phyloP scores from a whole-genome alignment of 2,329 filamentous ascomycete species.

The Pseudogymnoascus sp. region DNA sequence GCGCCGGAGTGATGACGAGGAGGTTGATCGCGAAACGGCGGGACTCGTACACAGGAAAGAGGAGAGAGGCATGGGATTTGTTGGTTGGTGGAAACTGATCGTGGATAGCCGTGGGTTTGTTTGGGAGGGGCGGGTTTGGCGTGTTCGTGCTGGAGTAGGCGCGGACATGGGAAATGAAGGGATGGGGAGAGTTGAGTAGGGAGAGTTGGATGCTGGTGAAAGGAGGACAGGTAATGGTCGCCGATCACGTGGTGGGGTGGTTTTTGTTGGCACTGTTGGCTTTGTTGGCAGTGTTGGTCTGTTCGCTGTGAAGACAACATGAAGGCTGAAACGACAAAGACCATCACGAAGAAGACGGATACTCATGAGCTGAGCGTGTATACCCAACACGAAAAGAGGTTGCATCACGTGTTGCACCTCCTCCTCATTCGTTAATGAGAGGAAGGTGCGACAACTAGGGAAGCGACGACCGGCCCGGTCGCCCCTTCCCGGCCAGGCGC shows the following conservation, averaged over 20 bases:
- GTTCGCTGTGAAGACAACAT: not conserved
- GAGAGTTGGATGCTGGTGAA: not conserved
- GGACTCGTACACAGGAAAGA: not conserved
- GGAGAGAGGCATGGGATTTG: not conserved
- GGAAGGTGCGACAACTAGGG: no score
- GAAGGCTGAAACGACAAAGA: not conserved
- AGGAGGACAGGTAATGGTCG: not conserved
- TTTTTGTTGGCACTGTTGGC: not conserved
- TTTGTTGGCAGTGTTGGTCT: not conserved
- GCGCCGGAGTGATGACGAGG: not conserved
- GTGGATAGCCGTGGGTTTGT: not conserved
- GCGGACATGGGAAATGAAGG: conserved; percentile 4
- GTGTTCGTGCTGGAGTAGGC: not conserved
- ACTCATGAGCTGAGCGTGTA: not conserved
- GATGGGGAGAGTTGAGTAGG: not conserved
- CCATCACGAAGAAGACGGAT: not conserved
- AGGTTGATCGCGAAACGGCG: not conserved
- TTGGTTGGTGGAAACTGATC: not conserved
- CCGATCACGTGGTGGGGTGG: not conserved
- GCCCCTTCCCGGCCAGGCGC: no score
- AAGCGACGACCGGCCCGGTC: no score
- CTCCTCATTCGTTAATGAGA: not conserved
- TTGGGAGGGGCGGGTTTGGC: not conserved
- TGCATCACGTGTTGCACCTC: not conserved
- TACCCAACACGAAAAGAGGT: not conserved